phyloP scores from a whole-genome alignment of 202 grass and related monocot genomes.

The Dendrocalamus latiflorus region DNA sequence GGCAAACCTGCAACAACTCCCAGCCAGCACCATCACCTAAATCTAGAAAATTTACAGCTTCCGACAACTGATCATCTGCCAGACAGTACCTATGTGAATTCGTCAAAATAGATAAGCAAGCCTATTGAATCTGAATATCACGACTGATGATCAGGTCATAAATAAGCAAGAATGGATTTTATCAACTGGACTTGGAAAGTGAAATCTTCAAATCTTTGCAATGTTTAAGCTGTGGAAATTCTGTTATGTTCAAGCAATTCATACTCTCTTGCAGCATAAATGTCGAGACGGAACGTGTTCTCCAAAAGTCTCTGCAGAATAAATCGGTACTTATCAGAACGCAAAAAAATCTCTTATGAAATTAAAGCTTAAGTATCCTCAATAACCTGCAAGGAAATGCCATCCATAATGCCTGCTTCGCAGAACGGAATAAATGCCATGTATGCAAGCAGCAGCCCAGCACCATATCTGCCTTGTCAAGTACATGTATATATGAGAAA shows the following conservation, averaged over 20 bases:
- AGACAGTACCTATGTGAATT: slow-evolving; percentile 60
- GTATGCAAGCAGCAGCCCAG: slow-evolving; percentile 87
- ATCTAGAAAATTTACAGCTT: slow-evolving; percentile 85
- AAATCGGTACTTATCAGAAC: background rate
- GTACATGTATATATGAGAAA: background rate
- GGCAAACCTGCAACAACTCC: slow-evolving; percentile 80
- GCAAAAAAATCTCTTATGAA: background rate
- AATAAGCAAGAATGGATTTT: background rate
- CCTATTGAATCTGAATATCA: slow-evolving; percentile 8
- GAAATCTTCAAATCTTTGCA: background rate
- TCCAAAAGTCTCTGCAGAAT: slow-evolving; percentile 77
- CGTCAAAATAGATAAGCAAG: background rate
- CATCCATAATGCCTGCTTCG: slow-evolving; percentile 68
- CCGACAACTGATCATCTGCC: slow-evolving; percentile 61
- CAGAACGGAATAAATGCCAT: slow-evolving; percentile 96
- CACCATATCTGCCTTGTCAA: slow-evolving; percentile 66
- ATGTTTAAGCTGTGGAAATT: background rate
- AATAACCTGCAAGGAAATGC: slow-evolving; percentile 83
- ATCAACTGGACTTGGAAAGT: background rate
- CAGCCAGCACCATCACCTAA: slow-evolving; percentile 74
- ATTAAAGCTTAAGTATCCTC: background rate
- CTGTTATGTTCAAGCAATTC: slow-evolving; percentile 23
- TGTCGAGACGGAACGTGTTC: slow-evolving; percentile 70
- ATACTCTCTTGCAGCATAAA: slow-evolving; percentile 90
- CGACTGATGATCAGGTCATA: background rate